Conservation (phyloP, 2,329 filamentous ascomycete species). For the Leptographium procerum region DNA sequence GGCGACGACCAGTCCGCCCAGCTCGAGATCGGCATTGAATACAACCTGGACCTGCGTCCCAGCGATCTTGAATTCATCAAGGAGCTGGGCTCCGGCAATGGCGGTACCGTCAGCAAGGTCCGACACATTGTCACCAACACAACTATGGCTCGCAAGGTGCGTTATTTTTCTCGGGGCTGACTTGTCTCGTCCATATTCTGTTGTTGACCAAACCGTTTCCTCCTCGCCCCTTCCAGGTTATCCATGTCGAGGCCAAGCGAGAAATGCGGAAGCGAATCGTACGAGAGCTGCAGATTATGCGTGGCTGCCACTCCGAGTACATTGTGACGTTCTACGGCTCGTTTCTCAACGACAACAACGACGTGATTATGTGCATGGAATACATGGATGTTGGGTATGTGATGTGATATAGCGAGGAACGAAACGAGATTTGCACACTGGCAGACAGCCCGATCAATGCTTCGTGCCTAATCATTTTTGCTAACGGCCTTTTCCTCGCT, state of each 20-base stretch:
- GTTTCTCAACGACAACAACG: constrained; percentile 90
- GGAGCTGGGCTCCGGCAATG: constrained; percentile 91
- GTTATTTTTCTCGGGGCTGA: background rate
- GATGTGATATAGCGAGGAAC: background rate
- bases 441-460: background rate
- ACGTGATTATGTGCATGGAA: constrained; percentile 99
- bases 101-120: constrained; percentile 96
- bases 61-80: constrained; percentile 90
- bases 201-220: background rate
- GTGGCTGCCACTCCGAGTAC: constrained; percentile 91
- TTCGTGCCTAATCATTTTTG: background rate
- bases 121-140: constrained; percentile 90
- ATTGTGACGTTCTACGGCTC: constrained; percentile 98
- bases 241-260: constrained; percentile 95
- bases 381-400: constrained; percentile 97
- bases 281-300: constrained; percentile 94
- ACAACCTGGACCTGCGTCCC: constrained; percentile 81
- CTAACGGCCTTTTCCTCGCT: background rate
- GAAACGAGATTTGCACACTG: background rate
- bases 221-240: constrained; percentile 69
- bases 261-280: constrained; percentile 96
- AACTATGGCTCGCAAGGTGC: constrained; percentile 94
- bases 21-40: constrained; percentile 94
- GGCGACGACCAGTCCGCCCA: constrained; percentile 49
- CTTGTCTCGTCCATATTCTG: background rate